Conservation (phyloP, 805 yeast species). For the Danielia reshetovae region DNA sequence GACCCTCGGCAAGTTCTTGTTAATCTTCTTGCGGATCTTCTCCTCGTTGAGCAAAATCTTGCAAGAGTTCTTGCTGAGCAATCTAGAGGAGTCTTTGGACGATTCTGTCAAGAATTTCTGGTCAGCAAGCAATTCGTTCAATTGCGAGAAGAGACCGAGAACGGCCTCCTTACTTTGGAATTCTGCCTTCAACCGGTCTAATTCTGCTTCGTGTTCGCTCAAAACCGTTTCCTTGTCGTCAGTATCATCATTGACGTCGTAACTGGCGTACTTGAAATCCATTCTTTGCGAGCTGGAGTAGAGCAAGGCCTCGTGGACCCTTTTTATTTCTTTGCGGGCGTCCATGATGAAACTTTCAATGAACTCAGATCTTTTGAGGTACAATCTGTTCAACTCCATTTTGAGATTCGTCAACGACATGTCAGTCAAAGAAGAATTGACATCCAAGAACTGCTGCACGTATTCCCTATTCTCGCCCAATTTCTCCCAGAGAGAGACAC, state of each 20-base stretch:
- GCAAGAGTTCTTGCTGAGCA: slow-evolving; percentile 71
- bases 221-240: slow-evolving; percentile 58
- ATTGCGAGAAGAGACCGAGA: slow-evolving; percentile 50
- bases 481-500: slow-evolving; percentile 53
- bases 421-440: slow-evolving; percentile 46
- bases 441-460: slow-evolving; percentile 39
- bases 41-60: slow-evolving; percentile 79
- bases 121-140: slow-evolving; percentile 55
- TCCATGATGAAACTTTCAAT: slow-evolving; percentile 67
- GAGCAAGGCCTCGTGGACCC: slow-evolving; percentile 59
- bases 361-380: slow-evolving; percentile 55
- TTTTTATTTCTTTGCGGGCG: slow-evolving; percentile 54
- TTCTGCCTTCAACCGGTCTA: slow-evolving; percentile 47
- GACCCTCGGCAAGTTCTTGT: slow-evolving; percentile 65
- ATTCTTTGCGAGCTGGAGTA: slow-evolving; percentile 50
- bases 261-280: slow-evolving; percentile 41
- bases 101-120: slow-evolving; percentile 62
- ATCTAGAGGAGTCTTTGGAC: slow-evolving; percentile 74
- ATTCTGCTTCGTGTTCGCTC: slow-evolving; percentile 60
- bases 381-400: slow-evolving; percentile 53
- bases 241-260: slow-evolving; percentile 30
- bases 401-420: slow-evolving; percentile 48
- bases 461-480: slow-evolving; percentile 45
- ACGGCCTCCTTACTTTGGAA: slow-evolving; percentile 51
- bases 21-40: slow-evolving; percentile 60